Conservation (phyloP, 164 flowering plant species). For the Chloranthus sessilifolius region DNA sequence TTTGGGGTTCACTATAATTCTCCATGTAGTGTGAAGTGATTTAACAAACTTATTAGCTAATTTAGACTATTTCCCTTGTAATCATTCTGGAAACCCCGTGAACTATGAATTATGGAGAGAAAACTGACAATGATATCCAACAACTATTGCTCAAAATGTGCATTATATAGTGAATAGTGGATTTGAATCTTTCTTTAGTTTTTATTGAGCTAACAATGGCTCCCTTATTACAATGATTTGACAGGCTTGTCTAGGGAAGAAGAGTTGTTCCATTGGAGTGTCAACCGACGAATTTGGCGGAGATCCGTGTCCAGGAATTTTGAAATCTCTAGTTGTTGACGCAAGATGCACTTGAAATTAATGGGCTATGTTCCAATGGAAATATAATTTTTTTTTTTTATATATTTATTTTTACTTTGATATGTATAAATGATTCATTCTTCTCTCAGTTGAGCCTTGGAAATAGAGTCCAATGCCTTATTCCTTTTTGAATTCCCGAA, state of each 20-base stretch:
- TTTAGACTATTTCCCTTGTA: no score
- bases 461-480: background rate
- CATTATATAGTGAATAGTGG: no score
- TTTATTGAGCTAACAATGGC: no score
- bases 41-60: no score
- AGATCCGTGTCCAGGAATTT: conserved; percentile 49
- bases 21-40: no score
- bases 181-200: no score
- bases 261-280: conserved; percentile 24
- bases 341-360: conserved; percentile 33
- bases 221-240: no score
- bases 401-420: background rate
- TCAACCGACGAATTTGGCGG: conserved; percentile 28
- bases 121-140: no score
- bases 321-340: conserved; percentile 39
- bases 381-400: background rate
- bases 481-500: background rate
- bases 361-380: background rate
- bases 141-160: no score
- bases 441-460: background rate
- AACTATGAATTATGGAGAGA: no score
- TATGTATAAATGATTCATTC: background rate
- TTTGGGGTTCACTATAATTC: no score
- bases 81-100: no score
- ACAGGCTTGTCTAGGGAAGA: conserved; percentile 61